Conservation (phyloP, 495 filamentous ascomycete genomes). For the Penicillium samsonianum region DNA sequence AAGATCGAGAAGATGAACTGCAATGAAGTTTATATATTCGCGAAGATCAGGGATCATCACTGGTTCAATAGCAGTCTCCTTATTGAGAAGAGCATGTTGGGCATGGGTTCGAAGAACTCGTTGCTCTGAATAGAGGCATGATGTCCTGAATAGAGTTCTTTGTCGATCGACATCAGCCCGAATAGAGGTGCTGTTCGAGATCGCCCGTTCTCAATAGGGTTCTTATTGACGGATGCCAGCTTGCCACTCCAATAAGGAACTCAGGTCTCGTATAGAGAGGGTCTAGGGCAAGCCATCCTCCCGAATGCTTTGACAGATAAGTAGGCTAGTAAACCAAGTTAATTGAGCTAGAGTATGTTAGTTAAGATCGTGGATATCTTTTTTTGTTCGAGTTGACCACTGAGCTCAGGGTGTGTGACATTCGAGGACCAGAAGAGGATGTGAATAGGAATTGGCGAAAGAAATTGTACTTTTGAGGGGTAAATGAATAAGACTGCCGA, state of each 20-base stretch:
- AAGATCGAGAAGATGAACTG: background rate
- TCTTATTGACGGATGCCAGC: background rate
- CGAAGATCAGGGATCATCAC: background rate
- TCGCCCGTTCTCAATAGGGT: background rate
- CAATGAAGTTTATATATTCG: slow-evolving; percentile 2
- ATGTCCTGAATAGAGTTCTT: slow-evolving; percentile 1
- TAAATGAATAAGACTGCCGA: slow-evolving; percentile 19
- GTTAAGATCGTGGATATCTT: background rate
- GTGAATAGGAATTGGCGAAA: slow-evolving; percentile 20
- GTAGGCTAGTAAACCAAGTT: background rate
- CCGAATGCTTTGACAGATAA: background rate
- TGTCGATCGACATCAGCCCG: background rate
- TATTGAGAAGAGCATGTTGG: slow-evolving; percentile 4
- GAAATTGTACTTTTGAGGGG: slow-evolving; percentile 10
- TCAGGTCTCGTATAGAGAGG: background rate
- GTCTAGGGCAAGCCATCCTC: background rate
- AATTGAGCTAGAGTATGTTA: background rate
- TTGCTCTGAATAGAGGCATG: slow-evolving; percentile 1
- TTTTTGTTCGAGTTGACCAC: background rate
- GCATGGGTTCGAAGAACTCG: slow-evolving; percentile 3
- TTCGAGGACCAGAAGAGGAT: slow-evolving; percentile 11
- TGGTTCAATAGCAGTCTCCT: background rate
- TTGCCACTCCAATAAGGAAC: background rate
- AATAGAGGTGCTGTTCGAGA: background rate
- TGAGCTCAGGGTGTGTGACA: background rate